A percentile compares a stretch with the other conserved stretches of the same genome.
phyloP scores from a whole-genome alignment of 495 filamentous ascomycete genomes.

The Aspergillus indologenus region DNA sequence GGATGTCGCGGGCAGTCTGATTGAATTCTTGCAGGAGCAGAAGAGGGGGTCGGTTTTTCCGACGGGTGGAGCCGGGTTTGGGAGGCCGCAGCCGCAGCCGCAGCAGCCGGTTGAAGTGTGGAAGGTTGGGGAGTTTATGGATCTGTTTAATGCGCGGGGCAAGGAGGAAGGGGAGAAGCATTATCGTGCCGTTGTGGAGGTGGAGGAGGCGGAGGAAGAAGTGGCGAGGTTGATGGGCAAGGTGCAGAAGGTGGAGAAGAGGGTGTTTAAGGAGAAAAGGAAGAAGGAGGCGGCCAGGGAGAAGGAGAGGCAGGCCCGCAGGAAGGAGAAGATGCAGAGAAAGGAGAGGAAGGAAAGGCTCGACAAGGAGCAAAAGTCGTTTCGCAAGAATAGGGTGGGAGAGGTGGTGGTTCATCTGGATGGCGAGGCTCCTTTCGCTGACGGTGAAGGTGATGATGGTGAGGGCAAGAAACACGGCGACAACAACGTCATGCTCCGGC shows the following conservation, averaged over 20 bases:
- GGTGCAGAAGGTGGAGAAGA: slow-evolving; percentile 27
- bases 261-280: slow-evolving; percentile 25
- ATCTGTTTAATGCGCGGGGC: slow-evolving; percentile 16
- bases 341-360: slow-evolving; percentile 37
- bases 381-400: slow-evolving; percentile 58
- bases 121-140: slow-evolving; percentile 22
- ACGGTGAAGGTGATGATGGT: neutral
- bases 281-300: slow-evolving; percentile 18
- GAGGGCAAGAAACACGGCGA: slow-evolving; percentile 25
- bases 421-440: slow-evolving; percentile 28
- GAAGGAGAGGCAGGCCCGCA: slow-evolving; percentile 10
- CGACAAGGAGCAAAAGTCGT: slow-evolving; percentile 49
- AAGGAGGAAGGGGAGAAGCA: slow-evolving; percentile 7
- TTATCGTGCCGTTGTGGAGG: slow-evolving; percentile 10
- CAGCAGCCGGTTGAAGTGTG: slow-evolving; percentile 11
- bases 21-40: slow-evolving; percentile 23
- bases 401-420: slow-evolving; percentile 52
- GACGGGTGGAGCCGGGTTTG: neutral
- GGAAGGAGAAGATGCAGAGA: slow-evolving; percentile 29
- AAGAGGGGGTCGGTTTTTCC: neutral
- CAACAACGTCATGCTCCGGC: slow-evolving; percentile 38
- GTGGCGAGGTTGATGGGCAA: slow-evolving; percentile 12
- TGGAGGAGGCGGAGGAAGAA: slow-evolving; percentile 9
- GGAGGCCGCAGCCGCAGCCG: slow-evolving; percentile 9
- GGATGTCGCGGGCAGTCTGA: slow-evolving; percentile 12